phyloP scores from a whole-genome alignment of 164 flowering plant genomes.

The Cinnamomum micranthum region DNA sequence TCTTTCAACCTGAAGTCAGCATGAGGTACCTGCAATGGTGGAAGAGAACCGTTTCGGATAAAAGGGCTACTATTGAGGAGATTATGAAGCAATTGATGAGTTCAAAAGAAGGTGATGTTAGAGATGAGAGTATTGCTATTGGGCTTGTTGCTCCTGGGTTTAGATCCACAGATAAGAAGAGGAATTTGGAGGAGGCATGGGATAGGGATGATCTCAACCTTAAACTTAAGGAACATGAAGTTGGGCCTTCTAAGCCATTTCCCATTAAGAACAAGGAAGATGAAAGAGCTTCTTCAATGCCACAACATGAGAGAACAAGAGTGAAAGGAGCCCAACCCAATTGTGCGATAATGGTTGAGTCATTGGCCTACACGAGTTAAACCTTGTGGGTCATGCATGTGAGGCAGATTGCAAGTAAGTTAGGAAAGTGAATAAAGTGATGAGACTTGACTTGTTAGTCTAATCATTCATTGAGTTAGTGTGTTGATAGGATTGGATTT shows the following conservation, averaged over 20 bases:
- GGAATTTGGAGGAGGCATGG: neutral
- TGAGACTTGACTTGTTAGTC: too few species aligned
- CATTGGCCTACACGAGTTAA: too few species aligned
- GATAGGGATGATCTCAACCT: neutral
- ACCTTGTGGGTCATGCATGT: neutral
- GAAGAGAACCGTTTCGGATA: conserved; percentile 10
- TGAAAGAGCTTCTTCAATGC: neutral
- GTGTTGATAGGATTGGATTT: too few species aligned
- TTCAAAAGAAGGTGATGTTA: neutral
- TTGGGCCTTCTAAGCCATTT: neutral
- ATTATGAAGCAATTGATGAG: neutral
- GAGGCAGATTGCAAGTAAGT: neutral
- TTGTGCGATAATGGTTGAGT: too few species aligned
- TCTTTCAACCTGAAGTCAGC: conserved; percentile 22
- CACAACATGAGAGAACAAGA: neutral
- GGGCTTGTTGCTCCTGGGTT: neutral
- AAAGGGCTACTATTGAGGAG: neutral
- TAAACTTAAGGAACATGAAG: neutral
- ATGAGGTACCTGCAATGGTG: conserved; percentile 24
- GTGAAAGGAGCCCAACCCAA: too few species aligned
- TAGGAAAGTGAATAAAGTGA: conserved; percentile 9
- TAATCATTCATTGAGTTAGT: too few species aligned
- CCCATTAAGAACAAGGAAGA: neutral
- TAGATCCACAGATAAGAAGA: neutral
- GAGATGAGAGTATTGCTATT: neutral